These are phyloP conservation scores for Borovskyia barvae DNA, from an alignment of 208 protist species.

Conservation along the genomic window DNA sequence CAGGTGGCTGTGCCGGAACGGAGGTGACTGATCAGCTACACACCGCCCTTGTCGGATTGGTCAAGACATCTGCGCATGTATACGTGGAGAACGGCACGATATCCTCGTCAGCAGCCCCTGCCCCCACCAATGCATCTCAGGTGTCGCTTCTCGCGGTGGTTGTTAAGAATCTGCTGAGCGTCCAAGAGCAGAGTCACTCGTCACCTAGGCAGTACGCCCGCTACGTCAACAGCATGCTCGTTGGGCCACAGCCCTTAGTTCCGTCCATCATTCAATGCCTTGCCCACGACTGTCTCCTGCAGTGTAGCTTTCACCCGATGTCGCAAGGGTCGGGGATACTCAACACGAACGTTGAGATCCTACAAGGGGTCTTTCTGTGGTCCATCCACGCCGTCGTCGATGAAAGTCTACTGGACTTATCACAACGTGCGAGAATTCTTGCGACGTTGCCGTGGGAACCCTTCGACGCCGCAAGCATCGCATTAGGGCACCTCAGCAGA, in stretches of 20 bases:
- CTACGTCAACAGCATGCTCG: constrained; percentile 22
- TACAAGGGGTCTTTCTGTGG: constrained; percentile 19
- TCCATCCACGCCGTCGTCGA: constrained; percentile 19
- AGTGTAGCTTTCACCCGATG: constrained; percentile 7
- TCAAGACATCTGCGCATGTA: constrained; percentile 12
- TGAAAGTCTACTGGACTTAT: constrained; percentile 13
- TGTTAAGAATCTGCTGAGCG: constrained; percentile 20
- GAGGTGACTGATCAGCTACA: constrained; percentile 13
- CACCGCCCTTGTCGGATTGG: constrained; percentile 11
- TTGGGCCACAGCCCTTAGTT: constrained; percentile 7
- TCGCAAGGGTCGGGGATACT: constrained; percentile 2
- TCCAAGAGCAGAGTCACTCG: constrained; percentile 10
- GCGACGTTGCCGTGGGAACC: constrained; percentile 11
- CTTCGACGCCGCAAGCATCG: constrained; percentile 9
- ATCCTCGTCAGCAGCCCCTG: neutral
- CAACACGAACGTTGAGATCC: constrained; percentile 12
- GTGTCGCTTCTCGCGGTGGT: constrained; percentile 12
- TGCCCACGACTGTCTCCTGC: constrained; percentile 6
- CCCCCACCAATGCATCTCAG: too few species aligned
- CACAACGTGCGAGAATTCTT: constrained; percentile 4
- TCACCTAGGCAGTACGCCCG: constrained; percentile 19
- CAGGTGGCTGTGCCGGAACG: constrained; percentile 9
- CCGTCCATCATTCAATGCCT: constrained; percentile 14
- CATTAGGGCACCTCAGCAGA: constrained; percentile 10
- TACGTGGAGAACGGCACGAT: constrained; percentile 4